These are phyloP conservation scores for Aspergillus cristatus DNA, from an alignment of 495 filamentous ascomycete genomes.

Conservation along the genomic window DNA sequence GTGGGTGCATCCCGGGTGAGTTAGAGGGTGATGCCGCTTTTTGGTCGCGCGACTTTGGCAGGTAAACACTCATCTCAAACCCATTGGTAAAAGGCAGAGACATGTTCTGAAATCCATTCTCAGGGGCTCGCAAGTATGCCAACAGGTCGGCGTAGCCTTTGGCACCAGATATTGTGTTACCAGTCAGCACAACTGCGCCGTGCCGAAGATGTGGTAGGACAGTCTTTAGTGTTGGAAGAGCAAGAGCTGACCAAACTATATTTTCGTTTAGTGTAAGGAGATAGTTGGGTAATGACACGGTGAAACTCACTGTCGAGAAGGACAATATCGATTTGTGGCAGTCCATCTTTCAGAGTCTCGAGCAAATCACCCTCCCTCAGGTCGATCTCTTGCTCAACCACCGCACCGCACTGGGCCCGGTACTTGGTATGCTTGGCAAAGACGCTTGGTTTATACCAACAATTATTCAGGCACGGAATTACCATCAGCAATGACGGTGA, in stretches of 20 bases:
- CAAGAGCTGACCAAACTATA: slow-evolving; percentile 45
- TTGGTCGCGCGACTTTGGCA: too few relatives aligned
- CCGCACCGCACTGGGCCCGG: too few relatives aligned
- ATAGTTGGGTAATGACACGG: neutral
- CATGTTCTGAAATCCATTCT: slow-evolving; percentile 8
- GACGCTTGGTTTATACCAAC: too few relatives aligned
- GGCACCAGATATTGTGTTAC: slow-evolving; percentile 33
- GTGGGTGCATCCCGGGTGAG: too few relatives aligned
- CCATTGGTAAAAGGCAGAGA: neutral
- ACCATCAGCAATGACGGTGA: too few relatives aligned
- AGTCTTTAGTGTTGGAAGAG: slow-evolving; percentile 39
- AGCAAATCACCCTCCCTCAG: slow-evolving; percentile 46
- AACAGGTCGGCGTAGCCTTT: slow-evolving; percentile 32
- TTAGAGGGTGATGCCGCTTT: too few relatives aligned
- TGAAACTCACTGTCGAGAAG: slow-evolving; percentile 50
- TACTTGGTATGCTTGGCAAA: too few relatives aligned
- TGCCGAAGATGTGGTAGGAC: slow-evolving; percentile 33
- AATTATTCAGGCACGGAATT: too few relatives aligned
- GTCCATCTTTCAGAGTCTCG: slow-evolving; percentile 38
- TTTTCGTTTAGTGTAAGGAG: neutral
- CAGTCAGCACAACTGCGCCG: slow-evolving; percentile 42
- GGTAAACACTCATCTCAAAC: neutral
- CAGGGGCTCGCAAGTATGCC: slow-evolving; percentile 14
- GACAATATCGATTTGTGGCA: slow-evolving; percentile 46
- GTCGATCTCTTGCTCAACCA: too few relatives aligned